Evolutionary conservation across 352 stramenopile genomes (phyloP), one percentile per base, ranked within the genome.

Genomic region (Globisporangium megalacanthum): DNA sequence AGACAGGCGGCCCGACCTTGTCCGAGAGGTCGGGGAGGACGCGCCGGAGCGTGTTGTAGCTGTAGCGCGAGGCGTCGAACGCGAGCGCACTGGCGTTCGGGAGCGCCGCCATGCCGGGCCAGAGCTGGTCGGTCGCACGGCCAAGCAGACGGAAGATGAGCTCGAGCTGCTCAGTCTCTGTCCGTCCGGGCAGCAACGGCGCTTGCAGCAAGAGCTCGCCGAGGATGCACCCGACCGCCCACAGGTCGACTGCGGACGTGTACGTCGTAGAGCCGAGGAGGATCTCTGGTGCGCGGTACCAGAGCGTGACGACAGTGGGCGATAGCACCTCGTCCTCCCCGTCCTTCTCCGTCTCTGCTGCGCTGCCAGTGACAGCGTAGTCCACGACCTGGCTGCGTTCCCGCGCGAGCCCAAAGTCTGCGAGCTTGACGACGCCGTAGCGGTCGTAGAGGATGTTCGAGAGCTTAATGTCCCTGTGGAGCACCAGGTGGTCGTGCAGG

Each of bases 401-500:
- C 1, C 80, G 66, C 8, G 75, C 70, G 13, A 88, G 68, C 5
- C 78, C 25, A 29, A 91, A 91, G 56, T 91, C 81, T 6, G 75
- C 79, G 19, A 91, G 68, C 48, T 88, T 88, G 22, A 91, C 69
- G 0, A 52, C 52, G 3, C 81, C 81, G 58, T 75, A 81, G 55
- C 87, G 77, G 61, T 93, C 86, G 52, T 98, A 96, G 8, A 98
- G 72, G 52, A 98, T 87, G 62, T 98, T 98, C 36, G 70, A 88
- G 17, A 95, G 94, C 73, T 98, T 98, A 65, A 98, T 86, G 69
- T 98, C 95, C 25, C 94, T 83, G 64, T 98, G 94, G 17, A 98
- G 56, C 7, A 83, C n/a, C n/a, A n/a, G n/a, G n/a, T 89, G 73
- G 20, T 62, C 37, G 60, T 98, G 94, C 36, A 98, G 81, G 59